Evolutionary conservation across 2,329 filamentous ascomycete species (phyloP), one percentile per base, ranked within the genome.

Genomic region (Lecanicillium sp.): DNA sequence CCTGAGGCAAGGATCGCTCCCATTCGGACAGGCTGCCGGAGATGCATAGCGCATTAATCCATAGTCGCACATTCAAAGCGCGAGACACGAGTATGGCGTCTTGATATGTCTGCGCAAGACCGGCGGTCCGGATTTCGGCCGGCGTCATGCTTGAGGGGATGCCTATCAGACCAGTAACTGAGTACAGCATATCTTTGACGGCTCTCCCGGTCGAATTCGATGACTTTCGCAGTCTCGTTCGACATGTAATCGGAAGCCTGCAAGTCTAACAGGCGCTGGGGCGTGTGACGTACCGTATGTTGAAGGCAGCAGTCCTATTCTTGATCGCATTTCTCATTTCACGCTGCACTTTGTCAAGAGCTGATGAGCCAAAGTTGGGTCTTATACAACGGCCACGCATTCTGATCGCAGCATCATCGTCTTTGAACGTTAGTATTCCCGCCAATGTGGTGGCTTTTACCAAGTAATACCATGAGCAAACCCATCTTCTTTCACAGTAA

Each of bases 1-100:
- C 23, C 7, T 23, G 15, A 5, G 23, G 10, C 4, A 26, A 43
- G 19, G 21, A 11, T 43, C 40, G 21, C 6, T 39, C 12, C 36
- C 36, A 39, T 21, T 24, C 37, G 20, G 12, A 21, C 37, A 24
- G 21, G 37, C 10, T 26, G 11, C 14, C 37, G 9, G 37, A 21
- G 24, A 49, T 43, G 26, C 46, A 49, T 8, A 49, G n/a, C 2
- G 46, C 35, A 24, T 49, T 39, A 14, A 49, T 41, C 46, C 46
- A 49, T 5, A 49, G 38, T 17, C 32, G 29, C 8, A 43, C n/a
- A 3, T 27, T 27, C 12, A 49, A 36, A 17, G 17, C n/a, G 8
- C 46, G 26, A 24, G 46, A 37, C 14, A 49, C 11, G 19, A 29
- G 21, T 12, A 49, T 29, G 21, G 46, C 38, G 15, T 49, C 46